Conservation (phyloP, 139 green algal genomes). For the Chlorella ohadii region DNA sequence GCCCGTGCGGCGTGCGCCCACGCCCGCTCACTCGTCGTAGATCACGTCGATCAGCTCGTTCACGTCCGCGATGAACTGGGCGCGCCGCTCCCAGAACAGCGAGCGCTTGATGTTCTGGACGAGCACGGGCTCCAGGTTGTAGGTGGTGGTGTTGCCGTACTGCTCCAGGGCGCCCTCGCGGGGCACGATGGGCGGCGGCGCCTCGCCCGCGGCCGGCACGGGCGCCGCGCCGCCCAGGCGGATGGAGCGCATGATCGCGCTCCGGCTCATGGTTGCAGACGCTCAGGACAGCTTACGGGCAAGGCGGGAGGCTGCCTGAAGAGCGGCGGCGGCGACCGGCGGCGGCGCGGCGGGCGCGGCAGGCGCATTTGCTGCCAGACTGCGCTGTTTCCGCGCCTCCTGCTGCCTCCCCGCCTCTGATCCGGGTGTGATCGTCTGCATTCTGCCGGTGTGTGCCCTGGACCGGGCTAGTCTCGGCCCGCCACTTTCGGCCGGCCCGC, state of each 20-base stretch:
- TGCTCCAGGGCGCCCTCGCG: constrained; percentile 51
- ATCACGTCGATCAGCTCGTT: constrained; percentile 91
- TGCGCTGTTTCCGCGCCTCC: too few species aligned
- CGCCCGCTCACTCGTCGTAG: constrained; percentile 65
- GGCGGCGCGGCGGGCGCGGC: too few species aligned
- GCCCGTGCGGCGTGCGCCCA: background rate
- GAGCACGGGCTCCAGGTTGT: constrained; percentile 88
- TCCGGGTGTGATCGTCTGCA: too few species aligned
- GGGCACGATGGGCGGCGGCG: background rate
- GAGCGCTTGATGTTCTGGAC: constrained; percentile 81
- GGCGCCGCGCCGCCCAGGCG: too few species aligned
- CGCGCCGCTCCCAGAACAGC: constrained; percentile 81
- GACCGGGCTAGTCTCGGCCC: too few species aligned
- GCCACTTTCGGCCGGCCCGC: too few species aligned
- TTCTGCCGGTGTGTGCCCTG: too few species aligned
- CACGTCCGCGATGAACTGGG: constrained; percentile 63
- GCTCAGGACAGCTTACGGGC: too few species aligned
- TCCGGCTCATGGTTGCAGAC: background rate
- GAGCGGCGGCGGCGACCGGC: too few species aligned
- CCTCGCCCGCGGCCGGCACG: background rate
- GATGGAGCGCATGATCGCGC: background rate
- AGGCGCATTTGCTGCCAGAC: too few species aligned
- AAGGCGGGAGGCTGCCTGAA: too few species aligned
- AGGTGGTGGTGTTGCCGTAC: constrained; percentile 79
- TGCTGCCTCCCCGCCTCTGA: too few species aligned